Evolutionary conservation across 345 rosid species (phyloP).

Genomic region (Populus tremula): DNA sequence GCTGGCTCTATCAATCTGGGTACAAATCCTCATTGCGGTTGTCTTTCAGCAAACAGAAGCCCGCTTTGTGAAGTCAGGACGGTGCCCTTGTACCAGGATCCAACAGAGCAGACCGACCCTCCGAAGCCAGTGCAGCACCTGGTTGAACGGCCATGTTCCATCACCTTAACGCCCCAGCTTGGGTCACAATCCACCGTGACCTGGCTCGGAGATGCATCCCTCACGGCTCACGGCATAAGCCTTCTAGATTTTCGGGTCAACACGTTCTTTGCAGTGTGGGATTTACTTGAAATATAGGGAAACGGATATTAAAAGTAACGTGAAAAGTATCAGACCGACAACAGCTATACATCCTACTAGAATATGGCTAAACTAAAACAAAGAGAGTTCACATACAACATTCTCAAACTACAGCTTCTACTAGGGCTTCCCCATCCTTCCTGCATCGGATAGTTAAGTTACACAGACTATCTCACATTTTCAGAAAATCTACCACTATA

Average conservation of each 20-base stretch:
- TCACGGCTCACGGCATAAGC: background rate
- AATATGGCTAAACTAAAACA: background rate
- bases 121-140: background rate
- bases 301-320: background rate
- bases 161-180: background rate
- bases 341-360: background rate
- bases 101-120: background rate
- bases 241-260: background rate
- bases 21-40: too few relatives aligned
- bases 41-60: too few relatives aligned
- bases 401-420: conserved; percentile 13
- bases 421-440: background rate
- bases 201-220: background rate
- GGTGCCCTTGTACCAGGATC: background rate
- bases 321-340: background rate
- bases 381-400: background rate
- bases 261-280: background rate
- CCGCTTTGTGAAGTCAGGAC: too few relatives aligned
- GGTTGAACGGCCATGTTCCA: background rate
- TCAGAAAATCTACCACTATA: conserved; percentile 9
- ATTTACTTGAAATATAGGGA: background rate
- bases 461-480: conserved; percentile 13
- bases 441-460: conserved; percentile 7
- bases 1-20: too few relatives aligned
- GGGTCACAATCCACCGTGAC: background rate